Conservation (phyloP, 805 yeast species). For the Millerago galiae region DNA sequence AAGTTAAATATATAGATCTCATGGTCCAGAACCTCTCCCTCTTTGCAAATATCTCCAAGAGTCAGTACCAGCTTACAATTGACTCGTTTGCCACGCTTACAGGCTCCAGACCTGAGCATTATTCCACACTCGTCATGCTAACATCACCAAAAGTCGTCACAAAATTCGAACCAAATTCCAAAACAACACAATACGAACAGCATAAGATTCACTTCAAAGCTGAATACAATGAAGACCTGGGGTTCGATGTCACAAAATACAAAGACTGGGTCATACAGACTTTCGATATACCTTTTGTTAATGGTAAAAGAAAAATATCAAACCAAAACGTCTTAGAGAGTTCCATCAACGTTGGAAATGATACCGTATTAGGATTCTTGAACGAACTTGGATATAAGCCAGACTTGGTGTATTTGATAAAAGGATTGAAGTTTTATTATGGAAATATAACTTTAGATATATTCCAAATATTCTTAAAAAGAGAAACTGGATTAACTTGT, state of each 20-base stretch:
- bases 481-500: conserved; percentile 22
- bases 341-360: conserved; percentile 25
- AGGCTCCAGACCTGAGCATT: conserved; percentile 13
- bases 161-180: conserved; percentile 24
- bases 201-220: conserved; percentile 20
- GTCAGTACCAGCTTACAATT: conserved; percentile 14
- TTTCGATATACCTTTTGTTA: conserved; percentile 63
- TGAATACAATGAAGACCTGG: neutral
- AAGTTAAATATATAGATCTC: too few relatives aligned
- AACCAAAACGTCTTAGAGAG: conserved; percentile 65
- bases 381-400: conserved; percentile 66
- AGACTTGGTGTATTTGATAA: conserved; percentile 53
- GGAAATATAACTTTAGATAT: conserved; percentile 53
- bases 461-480: conserved; percentile 34
- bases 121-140: conserved; percentile 13
- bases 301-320: conserved; percentile 57
- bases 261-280: conserved; percentile 55
- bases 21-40: conserved; percentile 26
- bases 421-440: conserved; percentile 57
- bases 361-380: conserved; percentile 30
- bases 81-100: conserved; percentile 20
- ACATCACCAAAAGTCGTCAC: conserved; percentile 20
- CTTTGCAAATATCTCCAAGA: conserved; percentile 11
- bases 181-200: conserved; percentile 22
- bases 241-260: conserved; percentile 4